Base-by-base conservation (phyloP, 2,329 filamentous ascomycete genomes). In the Colletotrichum cereale region DNA sequence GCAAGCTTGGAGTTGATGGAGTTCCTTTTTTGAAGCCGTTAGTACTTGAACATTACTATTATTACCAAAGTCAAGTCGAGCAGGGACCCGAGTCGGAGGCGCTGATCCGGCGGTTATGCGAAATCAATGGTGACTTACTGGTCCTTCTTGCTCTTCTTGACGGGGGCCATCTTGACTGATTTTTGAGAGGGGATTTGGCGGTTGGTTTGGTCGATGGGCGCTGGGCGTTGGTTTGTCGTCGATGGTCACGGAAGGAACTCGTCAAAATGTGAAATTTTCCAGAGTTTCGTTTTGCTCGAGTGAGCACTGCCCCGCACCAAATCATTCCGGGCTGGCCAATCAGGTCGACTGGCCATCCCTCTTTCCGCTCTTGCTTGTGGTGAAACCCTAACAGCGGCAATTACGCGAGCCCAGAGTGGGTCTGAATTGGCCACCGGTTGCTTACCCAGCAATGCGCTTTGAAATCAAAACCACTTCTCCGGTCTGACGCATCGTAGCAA, bases 101-200 rank as follows among this genome's bases (percentile, higher is more conserved):
- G 11, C 34, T 38, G 14, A 4, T 38, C n/a, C 11, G 6, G n/a
- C 2, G 5, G 8, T 8, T 16, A 12, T 36, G 14, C 7, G 5
- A 18, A 3, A 18, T 18, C 12, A 5, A 14, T n/a, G 34, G n/a
- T 26, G n/a, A 56, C 53, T 24, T 40, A 56, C 53, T 93, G 90
- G 86, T 94, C 91, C 88, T 95, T 97, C 91, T 93, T 96, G 85
- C 84, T 88, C 86, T 93, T 93, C 91, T 94, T 95, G 82, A 89
- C 84, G 81, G 86, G 85, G 80, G 88, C 88, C 88, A 90, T 92
- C 89, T 84, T 88, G 87, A 84, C 78, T 77, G 77, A 84, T 88
- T 56, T 36, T 56, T 16, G n/a, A 4, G 53, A 34, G 53, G 53
- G 31, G 2, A 2, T 38, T 77, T 80, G 77, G 75, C 75, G 78